These are phyloP conservation scores for Colletotrichum tabaci DNA, from an alignment of 2,329 filamentous ascomycete species.

Conservation along the genomic window DNA sequence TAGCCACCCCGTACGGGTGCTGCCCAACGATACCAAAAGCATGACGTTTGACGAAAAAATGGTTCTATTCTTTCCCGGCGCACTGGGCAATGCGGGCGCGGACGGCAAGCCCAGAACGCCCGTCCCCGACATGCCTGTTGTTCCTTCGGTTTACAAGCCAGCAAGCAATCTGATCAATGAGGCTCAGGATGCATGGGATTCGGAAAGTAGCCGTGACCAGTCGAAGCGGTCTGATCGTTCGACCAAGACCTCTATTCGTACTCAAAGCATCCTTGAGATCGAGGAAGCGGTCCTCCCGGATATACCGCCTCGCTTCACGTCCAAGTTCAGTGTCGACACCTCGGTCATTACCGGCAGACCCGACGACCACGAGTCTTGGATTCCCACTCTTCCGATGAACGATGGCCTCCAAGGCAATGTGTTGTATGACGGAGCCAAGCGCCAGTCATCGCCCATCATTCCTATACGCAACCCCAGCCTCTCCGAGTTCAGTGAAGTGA, in stretches of 20 bases:
- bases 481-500: conserved; percentile 54
- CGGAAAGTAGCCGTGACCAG: conserved; percentile 26
- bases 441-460: conserved; percentile 67
- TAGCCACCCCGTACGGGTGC: conserved; percentile 53
- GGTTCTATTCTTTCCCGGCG: conserved; percentile 62
- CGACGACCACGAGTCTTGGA: conserved; percentile 57
- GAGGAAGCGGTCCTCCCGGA: conserved; percentile 48
- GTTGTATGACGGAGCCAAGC: conserved; percentile 53
- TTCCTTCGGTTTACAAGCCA: conserved; percentile 52
- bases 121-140: conserved; percentile 61
- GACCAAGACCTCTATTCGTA: conserved; percentile 55
- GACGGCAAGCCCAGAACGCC: conserved; percentile 44
- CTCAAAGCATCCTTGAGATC: conserved; percentile 58
- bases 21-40: conserved; percentile 68
- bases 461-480: conserved; percentile 55
- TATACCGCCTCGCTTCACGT: conserved; percentile 42
- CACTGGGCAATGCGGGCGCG: conserved; percentile 44
- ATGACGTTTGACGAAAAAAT: conserved; percentile 74
- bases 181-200: conserved; percentile 43
- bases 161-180: conserved; percentile 40
- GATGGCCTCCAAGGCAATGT: conserved; percentile 12
- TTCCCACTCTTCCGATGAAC: conserved; percentile 51
- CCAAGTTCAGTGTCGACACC: conserved; percentile 52
- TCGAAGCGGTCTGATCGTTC: conserved; percentile 55
- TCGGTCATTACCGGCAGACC: conserved; percentile 43